Conservation (phyloP, 495 filamentous ascomycete genomes). For the Choiromyces venosus region DNA sequence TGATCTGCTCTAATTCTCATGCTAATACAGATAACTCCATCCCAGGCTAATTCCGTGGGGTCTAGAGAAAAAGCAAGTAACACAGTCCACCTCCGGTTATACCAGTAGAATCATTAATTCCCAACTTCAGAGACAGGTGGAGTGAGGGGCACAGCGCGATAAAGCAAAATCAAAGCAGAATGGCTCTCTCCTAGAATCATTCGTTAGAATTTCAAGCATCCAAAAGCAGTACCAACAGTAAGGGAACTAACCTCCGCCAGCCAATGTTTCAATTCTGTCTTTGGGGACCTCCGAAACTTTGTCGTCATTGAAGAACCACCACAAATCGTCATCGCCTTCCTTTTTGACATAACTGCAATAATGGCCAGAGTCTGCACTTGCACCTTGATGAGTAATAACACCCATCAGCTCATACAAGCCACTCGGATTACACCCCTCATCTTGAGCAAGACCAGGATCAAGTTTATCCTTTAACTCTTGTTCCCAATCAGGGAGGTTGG, state of each 20-base stretch:
- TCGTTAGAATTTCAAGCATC: slow-evolving; percentile 4
- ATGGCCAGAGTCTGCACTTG: slow-evolving; percentile 93
- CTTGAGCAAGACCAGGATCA: slow-evolving; percentile 61
- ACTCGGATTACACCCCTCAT: slow-evolving; percentile 80
- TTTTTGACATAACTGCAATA: slow-evolving; percentile 98
- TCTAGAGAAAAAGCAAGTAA: slow-evolving; percentile 1
- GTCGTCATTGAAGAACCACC: slow-evolving; percentile 99
- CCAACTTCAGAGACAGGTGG: slow-evolving; percentile 15
- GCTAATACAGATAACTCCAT: slow-evolving; percentile 4
- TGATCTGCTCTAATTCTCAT: neutral
- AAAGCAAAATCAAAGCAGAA: slow-evolving; percentile 87
- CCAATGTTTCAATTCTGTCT: slow-evolving; percentile 83
- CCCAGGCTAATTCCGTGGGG: neutral
- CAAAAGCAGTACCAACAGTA: neutral
- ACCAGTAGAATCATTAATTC: neutral
- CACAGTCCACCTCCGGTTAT: neutral
- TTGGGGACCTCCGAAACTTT: slow-evolving; percentile 87
- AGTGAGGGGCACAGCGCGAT: slow-evolving; percentile 65
- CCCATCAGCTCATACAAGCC: slow-evolving; percentile 92
- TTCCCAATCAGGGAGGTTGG: slow-evolving; percentile 52
- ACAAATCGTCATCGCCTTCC: slow-evolving; percentile 70
- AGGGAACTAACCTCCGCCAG: slow-evolving; percentile 69
- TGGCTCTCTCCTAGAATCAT: slow-evolving; percentile 67
- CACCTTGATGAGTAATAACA: slow-evolving; percentile 95
- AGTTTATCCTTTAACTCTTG: slow-evolving; percentile 45